A percentile compares a stretch with the other conserved stretches of the same genome.
phyloP scores from a whole-genome alignment of 108 stramenopile genomes.

The Epithemia pelagica region DNA sequence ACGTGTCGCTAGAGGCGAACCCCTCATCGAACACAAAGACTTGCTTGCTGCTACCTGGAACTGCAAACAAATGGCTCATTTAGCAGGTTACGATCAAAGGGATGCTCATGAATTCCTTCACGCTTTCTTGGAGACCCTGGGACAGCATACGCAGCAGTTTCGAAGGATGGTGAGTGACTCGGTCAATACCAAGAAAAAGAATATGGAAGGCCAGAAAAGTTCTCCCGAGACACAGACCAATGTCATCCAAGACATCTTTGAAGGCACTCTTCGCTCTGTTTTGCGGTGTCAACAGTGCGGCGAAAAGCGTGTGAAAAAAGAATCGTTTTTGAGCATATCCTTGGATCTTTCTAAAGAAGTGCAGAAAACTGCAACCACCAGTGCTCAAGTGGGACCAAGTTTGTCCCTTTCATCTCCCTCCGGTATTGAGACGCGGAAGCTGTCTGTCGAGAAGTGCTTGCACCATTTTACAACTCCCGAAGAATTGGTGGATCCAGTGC shows the following conservation, averaged over 20 bases:
- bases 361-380: background rate
- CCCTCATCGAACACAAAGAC: slow-evolving; percentile 67
- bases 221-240: background rate
- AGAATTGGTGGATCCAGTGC: slow-evolving; percentile 42
- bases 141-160: slow-evolving; percentile 21
- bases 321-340: slow-evolving; percentile 72
- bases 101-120: slow-evolving; percentile 90
- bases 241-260: slow-evolving; percentile 39
- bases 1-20: slow-evolving; percentile 36
- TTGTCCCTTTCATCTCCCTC: background rate
- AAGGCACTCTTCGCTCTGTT: slow-evolving; percentile 65
- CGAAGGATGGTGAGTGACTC: slow-evolving; percentile 1
- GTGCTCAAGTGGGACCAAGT: background rate
- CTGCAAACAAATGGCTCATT: slow-evolving; percentile 45
- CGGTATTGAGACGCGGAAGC: background rate
- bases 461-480: slow-evolving; percentile 58
- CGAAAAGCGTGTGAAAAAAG: slow-evolving; percentile 46
- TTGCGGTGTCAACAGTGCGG: slow-evolving; percentile 66
- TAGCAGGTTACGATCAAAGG: slow-evolving; percentile 83
- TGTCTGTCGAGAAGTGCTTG: slow-evolving; percentile 51
- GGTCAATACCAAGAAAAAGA: background rate
- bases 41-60: slow-evolving; percentile 82
- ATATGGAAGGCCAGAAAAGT: no score
- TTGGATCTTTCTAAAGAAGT: slow-evolving; percentile 53
- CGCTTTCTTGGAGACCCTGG: slow-evolving; percentile 72